phyloP scores from a whole-genome alignment of 148 eudicot genomes.

The Spergularia marina region DNA sequence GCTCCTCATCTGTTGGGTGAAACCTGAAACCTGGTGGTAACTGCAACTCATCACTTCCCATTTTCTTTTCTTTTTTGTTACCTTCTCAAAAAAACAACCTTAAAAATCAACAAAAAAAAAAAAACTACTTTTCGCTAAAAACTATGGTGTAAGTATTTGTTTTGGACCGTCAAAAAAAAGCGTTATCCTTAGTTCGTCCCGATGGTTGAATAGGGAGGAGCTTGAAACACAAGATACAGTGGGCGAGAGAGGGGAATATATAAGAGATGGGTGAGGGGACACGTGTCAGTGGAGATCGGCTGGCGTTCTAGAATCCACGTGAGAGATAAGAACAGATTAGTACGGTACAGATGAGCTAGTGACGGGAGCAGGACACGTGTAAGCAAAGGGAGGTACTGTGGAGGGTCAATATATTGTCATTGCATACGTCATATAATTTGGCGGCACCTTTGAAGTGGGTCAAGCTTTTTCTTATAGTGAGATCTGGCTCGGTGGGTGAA shows the following conservation, averaged over 20 bases:
- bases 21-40: slow-evolving; percentile 57
- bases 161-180: too few relatives aligned
- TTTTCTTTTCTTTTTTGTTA: background rate
- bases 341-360: background rate
- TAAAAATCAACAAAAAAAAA: background rate
- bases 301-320: slow-evolving; percentile 25
- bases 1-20: slow-evolving; percentile 60
- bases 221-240: slow-evolving; percentile 3
- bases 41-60: slow-evolving; percentile 19
- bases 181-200: background rate
- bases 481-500: background rate
- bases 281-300: slow-evolving; percentile 19
- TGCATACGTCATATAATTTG: slow-evolving; percentile 26
- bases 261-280: slow-evolving; percentile 15
- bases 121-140: background rate
- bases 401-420: slow-evolving; percentile 11
- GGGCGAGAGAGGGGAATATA: background rate
- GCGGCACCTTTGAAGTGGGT: background rate
- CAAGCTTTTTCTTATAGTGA: background rate
- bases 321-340: slow-evolving; percentile 8
- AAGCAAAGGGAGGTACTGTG: slow-evolving; percentile 6
- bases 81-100: too few relatives aligned
- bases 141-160: background rate
- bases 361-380: slow-evolving; percentile 23
- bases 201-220: background rate